These are phyloP conservation scores for Magnusiomyces tetraspermus DNA, from an alignment of 1,139 yeast species.

Conservation along the genomic window DNA sequence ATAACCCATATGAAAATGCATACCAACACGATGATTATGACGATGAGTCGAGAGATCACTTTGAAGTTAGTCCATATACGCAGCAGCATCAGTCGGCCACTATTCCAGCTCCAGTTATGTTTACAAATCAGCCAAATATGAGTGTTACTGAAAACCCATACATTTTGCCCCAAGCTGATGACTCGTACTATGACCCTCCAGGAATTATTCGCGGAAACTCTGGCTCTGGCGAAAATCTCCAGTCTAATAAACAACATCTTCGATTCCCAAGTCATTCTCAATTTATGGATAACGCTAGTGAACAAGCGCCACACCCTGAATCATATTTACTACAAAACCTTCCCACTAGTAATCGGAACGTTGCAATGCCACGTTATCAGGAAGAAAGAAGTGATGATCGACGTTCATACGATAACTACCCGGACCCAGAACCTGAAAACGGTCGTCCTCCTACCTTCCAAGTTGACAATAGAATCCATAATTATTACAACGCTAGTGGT, in stretches of 20 bases:
- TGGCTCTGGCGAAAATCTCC: background rate
- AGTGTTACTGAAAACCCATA: background rate
- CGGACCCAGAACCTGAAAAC: background rate
- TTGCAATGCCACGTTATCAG: background rate
- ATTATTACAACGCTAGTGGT: background rate
- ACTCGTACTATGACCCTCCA: conserved; percentile 12
- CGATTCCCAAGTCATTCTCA: background rate
- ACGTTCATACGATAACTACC: background rate
- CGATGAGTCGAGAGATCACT: background rate
- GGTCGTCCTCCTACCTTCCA: background rate
- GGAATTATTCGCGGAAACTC: conserved; percentile 6
- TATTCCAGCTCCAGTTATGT: background rate
- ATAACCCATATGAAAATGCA: background rate
- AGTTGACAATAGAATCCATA: conserved; percentile 2
- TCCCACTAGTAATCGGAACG: background rate
- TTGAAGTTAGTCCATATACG: background rate
- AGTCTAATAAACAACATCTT: background rate
- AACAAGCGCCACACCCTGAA: background rate
- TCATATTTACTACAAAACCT: background rate
- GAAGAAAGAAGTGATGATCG: background rate
- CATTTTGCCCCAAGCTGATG: conserved; percentile 1
- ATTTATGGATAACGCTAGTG: background rate
- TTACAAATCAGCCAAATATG: background rate
- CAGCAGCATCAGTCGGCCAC: background rate
- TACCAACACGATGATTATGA: background rate